phyloP scores from a whole-genome alignment of 768 basidiomycete genomes.

The Trametes punicea region DNA sequence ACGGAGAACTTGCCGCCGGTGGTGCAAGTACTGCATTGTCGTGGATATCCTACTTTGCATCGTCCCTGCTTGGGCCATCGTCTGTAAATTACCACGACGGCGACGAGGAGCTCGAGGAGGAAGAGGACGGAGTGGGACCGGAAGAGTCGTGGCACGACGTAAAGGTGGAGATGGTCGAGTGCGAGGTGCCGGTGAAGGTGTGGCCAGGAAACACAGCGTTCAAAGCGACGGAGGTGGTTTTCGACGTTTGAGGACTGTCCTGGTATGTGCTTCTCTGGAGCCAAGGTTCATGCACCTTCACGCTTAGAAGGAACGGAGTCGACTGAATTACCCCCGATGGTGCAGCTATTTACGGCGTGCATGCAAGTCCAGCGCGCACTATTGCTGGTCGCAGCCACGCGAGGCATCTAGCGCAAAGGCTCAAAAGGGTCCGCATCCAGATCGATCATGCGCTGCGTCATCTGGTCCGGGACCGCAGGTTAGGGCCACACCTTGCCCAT shows the following conservation, averaged over 20 bases:
- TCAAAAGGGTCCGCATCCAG: not conserved
- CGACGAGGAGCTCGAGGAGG: conserved; percentile 40
- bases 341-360: not conserved
- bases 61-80: conserved; percentile 36
- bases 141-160: conserved; percentile 67
- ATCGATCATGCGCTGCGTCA: conserved; percentile 10
- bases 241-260: conserved; percentile 50
- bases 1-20: conserved; percentile 14
- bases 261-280: not conserved
- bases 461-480: not conserved
- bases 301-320: too few species aligned
- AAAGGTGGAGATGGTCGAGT: conserved; percentile 85
- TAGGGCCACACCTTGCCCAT: conserved; percentile 3
- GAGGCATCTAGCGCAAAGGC: not conserved
- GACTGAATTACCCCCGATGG: not conserved
- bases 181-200: conserved; percentile 85
- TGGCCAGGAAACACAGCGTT: conserved; percentile 91
- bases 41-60: conserved; percentile 44
- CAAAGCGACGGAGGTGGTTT: conserved; percentile 73
- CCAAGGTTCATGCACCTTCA: too few species aligned
- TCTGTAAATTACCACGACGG: conserved; percentile 60
- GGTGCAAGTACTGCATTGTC: conserved; percentile 24
- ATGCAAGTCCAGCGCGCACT: too few species aligned
- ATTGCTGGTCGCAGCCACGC: too few species aligned
- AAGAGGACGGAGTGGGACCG: conserved; percentile 36